These are phyloP conservation scores for Trichothecium sympodiale DNA, from an alignment of 2,329 filamentous ascomycete species.

Conservation along the genomic window DNA sequence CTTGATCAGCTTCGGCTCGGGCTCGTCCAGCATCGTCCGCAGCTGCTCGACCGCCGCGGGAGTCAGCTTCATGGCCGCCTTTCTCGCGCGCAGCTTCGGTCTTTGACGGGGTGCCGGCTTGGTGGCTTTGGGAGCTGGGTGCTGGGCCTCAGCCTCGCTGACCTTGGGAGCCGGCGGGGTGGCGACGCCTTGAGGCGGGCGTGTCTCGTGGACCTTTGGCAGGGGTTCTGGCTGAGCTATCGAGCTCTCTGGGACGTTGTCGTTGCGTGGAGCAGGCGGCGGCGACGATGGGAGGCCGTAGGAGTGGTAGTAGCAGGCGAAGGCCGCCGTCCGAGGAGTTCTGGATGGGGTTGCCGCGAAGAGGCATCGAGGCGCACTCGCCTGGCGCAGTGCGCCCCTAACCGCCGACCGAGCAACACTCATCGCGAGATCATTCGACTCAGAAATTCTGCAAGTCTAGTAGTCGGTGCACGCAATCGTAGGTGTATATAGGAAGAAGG, in stretches of 20 bases:
- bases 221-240: constrained; percentile 32
- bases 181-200: constrained; percentile 13
- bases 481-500: neutral
- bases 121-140: constrained; percentile 50
- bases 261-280: constrained; percentile 28
- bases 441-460: neutral
- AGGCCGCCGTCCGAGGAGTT: constrained; percentile 5
- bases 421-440: constrained; percentile 25
- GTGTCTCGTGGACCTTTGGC: constrained; percentile 41
- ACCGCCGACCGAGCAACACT: constrained; percentile 29
- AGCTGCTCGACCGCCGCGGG: constrained; percentile 71
- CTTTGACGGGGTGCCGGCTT: constrained; percentile 28
- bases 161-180: constrained; percentile 17
- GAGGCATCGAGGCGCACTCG: neutral
- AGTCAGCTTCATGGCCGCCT: constrained; percentile 84
- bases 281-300: constrained; percentile 35
- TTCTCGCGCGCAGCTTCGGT: constrained; percentile 49
- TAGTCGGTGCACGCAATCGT: neutral
- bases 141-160: constrained; percentile 56
- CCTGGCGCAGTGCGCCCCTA: constrained; percentile 27
- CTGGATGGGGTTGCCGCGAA: constrained; percentile 13
- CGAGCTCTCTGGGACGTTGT: constrained; percentile 33
- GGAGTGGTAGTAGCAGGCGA: constrained; percentile 34
- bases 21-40: constrained; percentile 65
- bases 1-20: constrained; percentile 84